These are phyloP conservation scores for Blastosporella zonata DNA, from an alignment of 1,284 basidiomycete genomes.

Conservation along the genomic window DNA sequence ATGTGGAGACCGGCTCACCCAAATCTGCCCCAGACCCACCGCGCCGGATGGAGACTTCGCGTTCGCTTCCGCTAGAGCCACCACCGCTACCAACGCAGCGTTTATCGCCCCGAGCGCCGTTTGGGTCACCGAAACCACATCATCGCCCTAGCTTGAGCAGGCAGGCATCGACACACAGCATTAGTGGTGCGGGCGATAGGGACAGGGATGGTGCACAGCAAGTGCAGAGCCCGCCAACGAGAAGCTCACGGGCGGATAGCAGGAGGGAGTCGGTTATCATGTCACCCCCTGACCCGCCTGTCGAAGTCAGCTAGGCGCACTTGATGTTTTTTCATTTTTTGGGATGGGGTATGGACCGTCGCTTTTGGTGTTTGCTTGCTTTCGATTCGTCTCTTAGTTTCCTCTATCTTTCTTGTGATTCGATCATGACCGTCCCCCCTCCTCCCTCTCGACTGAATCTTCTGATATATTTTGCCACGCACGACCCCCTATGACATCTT, in stretches of 20 bases:
- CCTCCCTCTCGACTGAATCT: background rate
- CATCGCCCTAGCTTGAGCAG: constrained; percentile 27
- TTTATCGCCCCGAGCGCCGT: constrained; percentile 22
- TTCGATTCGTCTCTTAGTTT: background rate
- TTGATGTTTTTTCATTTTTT: background rate
- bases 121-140: constrained; percentile 6
- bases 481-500: constrained; percentile 19
- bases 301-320: constrained; percentile 17
- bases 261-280: constrained; percentile 35
- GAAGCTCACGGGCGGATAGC: constrained; percentile 25
- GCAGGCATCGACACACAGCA: constrained; percentile 21
- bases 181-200: background rate
- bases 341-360: background rate
- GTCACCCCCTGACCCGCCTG: constrained; percentile 29
- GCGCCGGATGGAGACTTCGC: constrained; percentile 44
- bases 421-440: too few species aligned
- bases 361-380: constrained; percentile 9
- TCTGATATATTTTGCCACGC: background rate
- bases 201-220: background rate
- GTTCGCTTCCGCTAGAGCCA: constrained; percentile 26
- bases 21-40: constrained; percentile 41
- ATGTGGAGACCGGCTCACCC: constrained; percentile 38
- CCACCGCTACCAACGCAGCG: constrained; percentile 19
- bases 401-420: too few species aligned
- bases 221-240: constrained; percentile 13